These are phyloP conservation scores for Ceratobasidium sp. DNA, from an alignment of 1,284 basidiomycete species.

Conservation along the genomic window DNA sequence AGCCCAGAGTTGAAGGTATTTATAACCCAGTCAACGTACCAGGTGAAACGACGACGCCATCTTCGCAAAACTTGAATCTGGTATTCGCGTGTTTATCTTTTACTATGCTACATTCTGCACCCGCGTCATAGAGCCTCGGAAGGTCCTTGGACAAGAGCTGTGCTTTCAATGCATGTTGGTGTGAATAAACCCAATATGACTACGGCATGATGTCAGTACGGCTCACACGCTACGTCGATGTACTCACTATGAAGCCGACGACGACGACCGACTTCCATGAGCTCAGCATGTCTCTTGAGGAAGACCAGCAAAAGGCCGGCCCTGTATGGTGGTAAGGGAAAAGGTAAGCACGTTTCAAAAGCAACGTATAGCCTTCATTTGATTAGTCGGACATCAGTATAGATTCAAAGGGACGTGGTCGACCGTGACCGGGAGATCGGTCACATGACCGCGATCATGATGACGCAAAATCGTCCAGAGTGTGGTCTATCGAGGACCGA, in stretches of 20 bases:
- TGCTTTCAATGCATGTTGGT: conserved; percentile 19
- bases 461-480: conserved; percentile 11
- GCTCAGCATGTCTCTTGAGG: not conserved
- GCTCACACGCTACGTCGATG: not conserved
- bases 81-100: conserved; percentile 49
- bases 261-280: conserved; percentile 4
- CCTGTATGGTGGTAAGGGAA: not conserved
- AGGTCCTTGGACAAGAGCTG: conserved; percentile 24
- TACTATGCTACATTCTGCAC: conserved; percentile 50
- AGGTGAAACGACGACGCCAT: conserved; percentile 66
- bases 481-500: not conserved
- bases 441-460: conserved; percentile 37
- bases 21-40: conserved; percentile 42
- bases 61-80: conserved; percentile 65
- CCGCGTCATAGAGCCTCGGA: conserved; percentile 1
- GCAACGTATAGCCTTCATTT: not conserved
- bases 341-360: not conserved
- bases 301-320: not conserved
- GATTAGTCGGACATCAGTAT: not conserved
- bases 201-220: not conserved
- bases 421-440: not conserved
- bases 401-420: not conserved
- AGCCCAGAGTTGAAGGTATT: not conserved
- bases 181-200: conserved; percentile 21
- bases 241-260: conserved; percentile 2